Evolutionary conservation across 345 rosid genomes (phyloP), one percentile per base, ranked within the genome.

Genomic region (Gossypium bickii): DNA sequence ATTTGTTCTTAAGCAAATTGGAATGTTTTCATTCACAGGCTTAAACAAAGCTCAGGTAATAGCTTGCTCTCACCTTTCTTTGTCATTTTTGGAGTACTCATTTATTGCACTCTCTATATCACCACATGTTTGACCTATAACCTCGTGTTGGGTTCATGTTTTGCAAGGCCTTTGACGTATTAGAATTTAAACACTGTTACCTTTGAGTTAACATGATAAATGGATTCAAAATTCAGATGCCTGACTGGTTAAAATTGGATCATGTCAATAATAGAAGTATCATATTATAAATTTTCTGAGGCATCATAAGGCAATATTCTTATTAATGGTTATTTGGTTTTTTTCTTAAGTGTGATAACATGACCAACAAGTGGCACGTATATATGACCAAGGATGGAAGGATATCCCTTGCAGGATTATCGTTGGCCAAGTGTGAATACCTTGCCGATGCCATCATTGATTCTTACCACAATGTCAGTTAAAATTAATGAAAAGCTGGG

Each of bases 21-120:
- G 99, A 84, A 95, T 95, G 99, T 95, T 95, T 89, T 92, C 96
- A 5, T 94, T 91, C 86, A 93, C 99, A 2, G 98, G 98, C 77
- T 85, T 95, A 83, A 90, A 81, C 88, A 95, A 87, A 82, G 70
- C 92, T 76, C 98, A 91, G 99, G 99, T 92, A 85, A 72, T 77
- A 20, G 22, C 65, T 45, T 29, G 7, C 38, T 58, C 20, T 41
- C 43, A 34, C 10, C 53, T 45, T 24, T 55, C 22, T 57, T 66
- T 27, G 4, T 18, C 29, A 29, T 27, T 29, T 25, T 2, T 60
- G 27, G 12, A 7, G 38, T 13, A 7, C 22, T 44, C 52, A 43
- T 44, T 4, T 22, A 10, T 20, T 44, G 17, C 51, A n/a, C 25
- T 43, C 51, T 45, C 34, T 44, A 12, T 66, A 9, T 12, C 53